Conservation (phyloP, 2,329 filamentous ascomycete genomes). For the Pleoardoris graminearum region DNA sequence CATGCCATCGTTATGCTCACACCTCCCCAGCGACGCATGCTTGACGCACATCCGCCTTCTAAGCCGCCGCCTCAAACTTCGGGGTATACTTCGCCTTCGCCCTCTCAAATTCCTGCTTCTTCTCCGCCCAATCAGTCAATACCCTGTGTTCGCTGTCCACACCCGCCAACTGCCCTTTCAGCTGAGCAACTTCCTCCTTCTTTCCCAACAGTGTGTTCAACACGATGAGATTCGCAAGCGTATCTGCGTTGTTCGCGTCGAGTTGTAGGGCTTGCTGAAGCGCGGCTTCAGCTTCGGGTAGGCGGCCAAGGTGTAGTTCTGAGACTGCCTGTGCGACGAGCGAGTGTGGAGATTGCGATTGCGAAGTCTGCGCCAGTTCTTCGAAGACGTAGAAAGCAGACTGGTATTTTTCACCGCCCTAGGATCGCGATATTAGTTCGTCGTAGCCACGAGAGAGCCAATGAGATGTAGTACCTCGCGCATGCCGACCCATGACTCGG, state of each 20-base stretch:
- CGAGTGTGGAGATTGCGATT: slow-evolving; percentile 73
- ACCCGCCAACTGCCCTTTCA: slow-evolving; percentile 57
- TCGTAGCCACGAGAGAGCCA: background rate
- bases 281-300: slow-evolving; percentile 86
- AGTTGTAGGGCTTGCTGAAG: slow-evolving; percentile 78
- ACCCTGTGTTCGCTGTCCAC: slow-evolving; percentile 70
- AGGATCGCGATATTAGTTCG: slow-evolving; percentile 28
- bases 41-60: background rate
- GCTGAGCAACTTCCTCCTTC: slow-evolving; percentile 59
- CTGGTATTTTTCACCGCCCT: slow-evolving; percentile 96
- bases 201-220: slow-evolving; percentile 77
- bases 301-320: slow-evolving; percentile 85
- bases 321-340: slow-evolving; percentile 87
- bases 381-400: slow-evolving; percentile 97
- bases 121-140: slow-evolving; percentile 75
- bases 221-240: slow-evolving; percentile 82
- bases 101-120: slow-evolving; percentile 84
- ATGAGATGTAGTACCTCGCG: slow-evolving; percentile 66
- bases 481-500: slow-evolving; percentile 92
- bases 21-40: too few species aligned
- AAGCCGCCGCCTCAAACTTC: slow-evolving; percentile 64
- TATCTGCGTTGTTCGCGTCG: slow-evolving; percentile 70
- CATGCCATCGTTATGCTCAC: background rate
- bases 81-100: slow-evolving; percentile 85
- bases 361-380: slow-evolving; percentile 86